These are phyloP conservation scores for Fusarium sp. DNA, from an alignment of 2,329 filamentous ascomycete species.

Conservation along the genomic window DNA sequence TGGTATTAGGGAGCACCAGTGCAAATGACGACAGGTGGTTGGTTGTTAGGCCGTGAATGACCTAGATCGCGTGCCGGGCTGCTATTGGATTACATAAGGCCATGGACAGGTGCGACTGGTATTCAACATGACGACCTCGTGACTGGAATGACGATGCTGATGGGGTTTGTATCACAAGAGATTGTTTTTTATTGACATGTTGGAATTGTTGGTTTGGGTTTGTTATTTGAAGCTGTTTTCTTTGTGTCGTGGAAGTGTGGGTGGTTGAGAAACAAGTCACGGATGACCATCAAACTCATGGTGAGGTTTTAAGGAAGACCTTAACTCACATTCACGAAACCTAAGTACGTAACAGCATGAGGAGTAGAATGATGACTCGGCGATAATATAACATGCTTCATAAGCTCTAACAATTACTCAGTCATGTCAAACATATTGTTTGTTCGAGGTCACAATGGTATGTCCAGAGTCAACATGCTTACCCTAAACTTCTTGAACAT, in stretches of 20 bases:
- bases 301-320: too few relatives aligned
- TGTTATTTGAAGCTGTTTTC: neutral
- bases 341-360: neutral
- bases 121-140: conserved; percentile 22
- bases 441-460: neutral
- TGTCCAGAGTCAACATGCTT: neutral
- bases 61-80: conserved; percentile 30
- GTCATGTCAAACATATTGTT: neutral
- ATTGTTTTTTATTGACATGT: neutral
- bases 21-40: conserved; percentile 34
- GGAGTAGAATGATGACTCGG: fast-evolving
- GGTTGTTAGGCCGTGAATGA: conserved; percentile 29
- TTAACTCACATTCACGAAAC: neutral
- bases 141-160: conserved; percentile 6
- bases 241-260: too few relatives aligned
- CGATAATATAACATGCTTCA: neutral
- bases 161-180: neutral
- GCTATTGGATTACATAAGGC: conserved; percentile 38
- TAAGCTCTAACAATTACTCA: neutral
- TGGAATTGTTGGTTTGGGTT: neutral
- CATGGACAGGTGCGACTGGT: conserved; percentile 6
- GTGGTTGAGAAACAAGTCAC: too few relatives aligned
- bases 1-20: conserved; percentile 8
- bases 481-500: neutral
- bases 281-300: too few relatives aligned